Conservation (phyloP, 1,284 basidiomycete genomes). For the Gomphus bonarii region DNA sequence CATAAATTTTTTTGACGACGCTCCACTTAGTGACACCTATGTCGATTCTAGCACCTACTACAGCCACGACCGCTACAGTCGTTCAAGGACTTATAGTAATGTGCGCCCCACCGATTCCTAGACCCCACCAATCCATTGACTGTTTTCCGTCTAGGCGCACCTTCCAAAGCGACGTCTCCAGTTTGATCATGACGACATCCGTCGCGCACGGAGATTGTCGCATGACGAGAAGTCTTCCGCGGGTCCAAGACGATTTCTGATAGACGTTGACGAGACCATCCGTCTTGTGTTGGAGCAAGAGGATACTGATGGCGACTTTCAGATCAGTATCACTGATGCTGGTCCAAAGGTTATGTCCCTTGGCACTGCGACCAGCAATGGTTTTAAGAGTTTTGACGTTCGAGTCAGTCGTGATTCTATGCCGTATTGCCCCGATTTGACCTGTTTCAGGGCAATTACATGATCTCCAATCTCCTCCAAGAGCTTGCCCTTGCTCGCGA, state of each 20-base stretch:
- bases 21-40: slow-evolving; percentile 40
- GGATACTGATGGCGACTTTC: slow-evolving; percentile 94
- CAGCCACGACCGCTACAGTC: slow-evolving; percentile 66
- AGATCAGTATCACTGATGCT: slow-evolving; percentile 94
- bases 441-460: slow-evolving; percentile 78
- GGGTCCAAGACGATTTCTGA: slow-evolving; percentile 78
- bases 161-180: slow-evolving; percentile 48
- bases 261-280: slow-evolving; percentile 99
- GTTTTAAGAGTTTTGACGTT: slow-evolving; percentile 95
- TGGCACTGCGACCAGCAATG: slow-evolving; percentile 95
- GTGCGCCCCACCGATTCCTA: slow-evolving; percentile 31
- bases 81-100: slow-evolving; percentile 77
- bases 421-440: neutral
- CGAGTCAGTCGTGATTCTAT: slow-evolving; percentile 45
- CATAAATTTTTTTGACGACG: slow-evolving; percentile 60
- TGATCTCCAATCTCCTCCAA: slow-evolving; percentile 98
- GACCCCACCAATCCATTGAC: slow-evolving; percentile 3
- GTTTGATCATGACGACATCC: slow-evolving; percentile 68
- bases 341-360: slow-evolving; percentile 95
- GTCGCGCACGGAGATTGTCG: slow-evolving; percentile 67
- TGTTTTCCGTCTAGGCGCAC: slow-evolving; percentile 35
- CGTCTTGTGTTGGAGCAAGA: slow-evolving; percentile 94
- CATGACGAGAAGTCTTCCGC: slow-evolving; percentile 75
- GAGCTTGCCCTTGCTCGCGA: slow-evolving; percentile 96
- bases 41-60: slow-evolving; percentile 78